Conservation (phyloP, 1,284 basidiomycete species). For the Fomitopsis betulina region DNA sequence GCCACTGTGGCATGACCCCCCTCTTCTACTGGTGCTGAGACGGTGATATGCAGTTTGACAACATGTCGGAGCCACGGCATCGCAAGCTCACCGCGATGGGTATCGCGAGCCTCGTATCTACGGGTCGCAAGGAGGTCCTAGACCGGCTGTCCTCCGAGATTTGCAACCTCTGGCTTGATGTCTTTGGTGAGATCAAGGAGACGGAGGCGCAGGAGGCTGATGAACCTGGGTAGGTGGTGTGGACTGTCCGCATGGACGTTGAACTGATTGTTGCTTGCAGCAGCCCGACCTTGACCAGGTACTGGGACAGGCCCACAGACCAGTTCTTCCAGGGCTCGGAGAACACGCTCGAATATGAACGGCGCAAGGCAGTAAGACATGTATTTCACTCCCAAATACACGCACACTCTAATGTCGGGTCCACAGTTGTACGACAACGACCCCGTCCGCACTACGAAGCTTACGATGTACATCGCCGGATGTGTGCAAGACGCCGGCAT, state of each 20-base stretch:
- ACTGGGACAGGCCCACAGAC: constrained; percentile 60
- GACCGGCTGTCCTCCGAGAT: constrained; percentile 66
- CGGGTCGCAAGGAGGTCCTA: constrained; percentile 66
- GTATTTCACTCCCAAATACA: background rate
- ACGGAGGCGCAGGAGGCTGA: constrained; percentile 37
- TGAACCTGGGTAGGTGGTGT: constrained; percentile 32
- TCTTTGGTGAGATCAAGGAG: constrained; percentile 84
- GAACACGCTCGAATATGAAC: constrained; percentile 64
- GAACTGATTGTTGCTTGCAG: background rate
- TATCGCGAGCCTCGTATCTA: constrained; percentile 66
- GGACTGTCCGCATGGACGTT: background rate
- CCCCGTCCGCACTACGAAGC: constrained; percentile 57
- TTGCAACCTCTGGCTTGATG: constrained; percentile 88
- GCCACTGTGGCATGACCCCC: background rate
- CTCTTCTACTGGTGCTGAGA: background rate
- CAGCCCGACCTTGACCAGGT: constrained; percentile 37
- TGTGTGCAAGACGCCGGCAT: constrained; percentile 59
- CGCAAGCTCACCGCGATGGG: constrained; percentile 74
- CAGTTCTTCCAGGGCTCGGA: constrained; percentile 55
- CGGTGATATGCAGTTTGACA: constrained; percentile 66
- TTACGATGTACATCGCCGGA: constrained; percentile 53
- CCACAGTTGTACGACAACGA: constrained; percentile 62
- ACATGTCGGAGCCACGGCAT: constrained; percentile 74
- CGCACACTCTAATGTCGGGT: constrained; percentile 3
- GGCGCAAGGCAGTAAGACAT: constrained; percentile 57